Conservation (phyloP, 177 flowering plant genomes). For the Vitis hybrid region DNA sequence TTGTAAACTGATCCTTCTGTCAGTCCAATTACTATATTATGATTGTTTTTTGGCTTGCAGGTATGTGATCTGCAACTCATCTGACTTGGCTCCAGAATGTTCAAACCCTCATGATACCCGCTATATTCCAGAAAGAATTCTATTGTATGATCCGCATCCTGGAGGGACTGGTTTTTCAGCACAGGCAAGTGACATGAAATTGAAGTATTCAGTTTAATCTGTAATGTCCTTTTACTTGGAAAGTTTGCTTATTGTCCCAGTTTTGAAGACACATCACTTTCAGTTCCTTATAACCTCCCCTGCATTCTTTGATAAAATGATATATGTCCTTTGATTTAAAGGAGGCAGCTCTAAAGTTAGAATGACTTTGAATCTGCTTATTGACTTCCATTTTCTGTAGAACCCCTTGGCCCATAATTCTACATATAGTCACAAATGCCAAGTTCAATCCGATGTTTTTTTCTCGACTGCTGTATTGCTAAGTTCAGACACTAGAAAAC, state of each 20-base stretch:
- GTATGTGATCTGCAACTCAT: slow-evolving; percentile 67
- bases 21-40: slow-evolving; percentile 7
- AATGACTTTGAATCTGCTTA: no score
- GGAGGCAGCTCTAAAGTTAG: no score
- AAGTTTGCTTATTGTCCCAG: background rate
- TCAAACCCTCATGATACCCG: slow-evolving; percentile 77
- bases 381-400: no score
- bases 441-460: no score
- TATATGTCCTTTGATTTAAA: no score
- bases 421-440: no score
- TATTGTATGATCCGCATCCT: slow-evolving; percentile 89
- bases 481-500: no score
- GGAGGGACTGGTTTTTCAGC: slow-evolving; percentile 85
- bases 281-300: background rate
- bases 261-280: slow-evolving; percentile 1
- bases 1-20: background rate
- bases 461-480: no score
- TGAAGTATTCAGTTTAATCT: no score
- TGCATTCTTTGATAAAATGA: no score
- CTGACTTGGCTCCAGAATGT: slow-evolving; percentile 88
- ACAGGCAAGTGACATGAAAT: slow-evolving; percentile 53
- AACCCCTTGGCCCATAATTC: no score
- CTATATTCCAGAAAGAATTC: slow-evolving; percentile 72
- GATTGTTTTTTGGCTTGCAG: slow-evolving; percentile 31
- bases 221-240: background rate